These are phyloP conservation scores for Wickerhamiella vanderwaltii DNA, from an alignment of 805 yeast species.

Conservation along the genomic window DNA sequence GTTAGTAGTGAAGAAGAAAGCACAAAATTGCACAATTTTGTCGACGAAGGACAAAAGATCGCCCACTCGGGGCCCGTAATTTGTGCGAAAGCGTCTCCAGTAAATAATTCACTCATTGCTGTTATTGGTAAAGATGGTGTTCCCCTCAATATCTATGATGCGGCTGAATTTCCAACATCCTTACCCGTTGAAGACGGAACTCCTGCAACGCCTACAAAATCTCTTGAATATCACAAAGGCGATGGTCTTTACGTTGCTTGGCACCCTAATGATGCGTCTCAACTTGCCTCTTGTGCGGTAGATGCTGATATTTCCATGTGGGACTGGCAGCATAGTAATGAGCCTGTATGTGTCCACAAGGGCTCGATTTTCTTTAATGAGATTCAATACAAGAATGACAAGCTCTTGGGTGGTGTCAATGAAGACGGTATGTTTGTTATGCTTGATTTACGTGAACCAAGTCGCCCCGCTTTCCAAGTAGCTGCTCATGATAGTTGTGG, in stretches of 20 bases:
- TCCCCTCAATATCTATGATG: conserved; percentile 23
- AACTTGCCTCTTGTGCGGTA: conserved; percentile 50
- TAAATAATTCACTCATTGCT: conserved; percentile 36
- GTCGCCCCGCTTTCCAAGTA: background rate
- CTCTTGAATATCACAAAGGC: conserved; percentile 42
- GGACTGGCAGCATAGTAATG: conserved; percentile 33
- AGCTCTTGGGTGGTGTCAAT: conserved; percentile 53
- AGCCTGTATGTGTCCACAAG: background rate
- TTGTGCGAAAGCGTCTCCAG: conserved; percentile 43
- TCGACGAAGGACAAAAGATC: conserved; percentile 33
- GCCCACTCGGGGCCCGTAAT: conserved; percentile 57
- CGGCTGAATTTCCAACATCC: conserved; percentile 13
- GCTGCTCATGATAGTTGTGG: conserved; percentile 6
- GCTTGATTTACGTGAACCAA: conserved; percentile 42
- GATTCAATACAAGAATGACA: conserved; percentile 35
- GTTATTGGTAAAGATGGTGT: background rate
- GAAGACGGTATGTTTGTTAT: conserved; percentile 54
- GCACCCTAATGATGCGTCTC: conserved; percentile 34
- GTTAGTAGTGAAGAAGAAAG: conserved; percentile 14
- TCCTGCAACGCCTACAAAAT: conserved; percentile 16
- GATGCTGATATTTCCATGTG: conserved; percentile 61
- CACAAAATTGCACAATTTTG: conserved; percentile 9
- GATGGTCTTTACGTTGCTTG: conserved; percentile 69
- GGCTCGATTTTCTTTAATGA: conserved; percentile 35
- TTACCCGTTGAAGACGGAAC: conserved; percentile 6